A percentile compares a stretch with the other conserved stretches of the same genome.
Evolutionary conservation across 148 eudicot species (phyloP).

Genomic region (Oxyria digyna): DNA sequence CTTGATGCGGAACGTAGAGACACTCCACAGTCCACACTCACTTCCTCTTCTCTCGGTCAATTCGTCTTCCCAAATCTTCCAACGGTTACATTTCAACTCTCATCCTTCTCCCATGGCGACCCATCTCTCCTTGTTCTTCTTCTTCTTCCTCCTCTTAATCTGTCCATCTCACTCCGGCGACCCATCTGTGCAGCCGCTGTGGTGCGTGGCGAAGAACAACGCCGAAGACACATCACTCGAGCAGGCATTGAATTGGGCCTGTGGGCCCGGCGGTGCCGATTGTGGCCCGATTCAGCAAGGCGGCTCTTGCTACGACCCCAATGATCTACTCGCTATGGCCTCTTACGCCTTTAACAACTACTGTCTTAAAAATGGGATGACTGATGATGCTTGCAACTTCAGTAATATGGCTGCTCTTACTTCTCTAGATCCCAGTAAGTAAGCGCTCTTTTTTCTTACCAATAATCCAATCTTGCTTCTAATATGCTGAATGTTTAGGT

Average conservation of each 20-base stretch:
- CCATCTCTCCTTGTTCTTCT: not conserved
- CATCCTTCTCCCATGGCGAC: conserved; percentile 13
- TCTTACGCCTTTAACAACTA: conserved; percentile 82
- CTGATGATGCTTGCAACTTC: conserved; percentile 55
- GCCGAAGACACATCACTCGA: conserved; percentile 64
- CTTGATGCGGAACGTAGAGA: too few relatives aligned
- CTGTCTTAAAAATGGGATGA: conserved; percentile 51
- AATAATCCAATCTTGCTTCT: not conserved
- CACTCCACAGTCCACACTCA: too few relatives aligned
- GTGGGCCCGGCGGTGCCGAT: conserved; percentile 62
- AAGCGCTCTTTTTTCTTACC: not conserved
- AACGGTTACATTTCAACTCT: conserved; percentile 2
- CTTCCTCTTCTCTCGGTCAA: not conserved
- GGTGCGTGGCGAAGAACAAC: conserved; percentile 99
- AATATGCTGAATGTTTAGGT: not conserved
- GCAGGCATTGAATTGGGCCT: conserved; percentile 75
- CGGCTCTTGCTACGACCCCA: conserved; percentile 67
- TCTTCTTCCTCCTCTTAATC: not conserved
- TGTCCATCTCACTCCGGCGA: not conserved
- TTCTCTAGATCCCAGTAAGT: conserved; percentile 64
- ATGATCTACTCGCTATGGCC: conserved; percentile 52
- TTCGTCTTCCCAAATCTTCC: conserved; percentile 6
- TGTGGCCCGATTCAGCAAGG: conserved; percentile 71
- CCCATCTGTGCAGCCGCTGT: conserved; percentile 29
- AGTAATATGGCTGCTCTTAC: conserved; percentile 63